Evolutionary conservation across 768 basidiomycete genomes (phyloP), one percentile per base, ranked within the genome.

Genomic region (Psilocybe tampanensis): DNA sequence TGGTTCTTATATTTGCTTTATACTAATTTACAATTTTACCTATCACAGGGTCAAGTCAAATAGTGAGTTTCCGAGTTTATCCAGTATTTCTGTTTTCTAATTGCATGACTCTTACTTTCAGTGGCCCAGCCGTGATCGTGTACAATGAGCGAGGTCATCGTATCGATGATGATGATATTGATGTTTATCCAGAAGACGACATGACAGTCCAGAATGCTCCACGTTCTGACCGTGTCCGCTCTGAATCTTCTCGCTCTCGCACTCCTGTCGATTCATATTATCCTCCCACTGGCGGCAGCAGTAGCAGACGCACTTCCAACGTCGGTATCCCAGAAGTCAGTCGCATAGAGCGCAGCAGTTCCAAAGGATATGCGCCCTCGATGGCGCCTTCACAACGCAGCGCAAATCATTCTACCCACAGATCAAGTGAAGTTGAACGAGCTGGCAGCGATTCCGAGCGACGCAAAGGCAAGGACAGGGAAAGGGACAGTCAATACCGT

Each of bases 141-240:
- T 92, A 90, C 72, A 92, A 89, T 66, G 90, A 92, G 71, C 81
- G 88, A 51, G 89, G 90, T 0, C 84, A 85, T 60, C 82, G 89
- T 53, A 77, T 81, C 4, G 88, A 89, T 33, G 89, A 92, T 66
- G 89, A 90, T 33, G 90, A 91, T 61, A 77, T 76, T 0, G 88
- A 90, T 59, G 66, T 70, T 12, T 84, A 79, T 55, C 83, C 85
- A 0, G 89, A 90, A 67, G 89, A 90, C 55, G 88, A 90, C 55
- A 70, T 59, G 29, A 39, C 61, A 8, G 15, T 60, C 32, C 52
- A 58, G 45, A 66, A 57, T 22, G 55, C 51, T 17, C 33, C 34
- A 44, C 75, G 75, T 39, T 74, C 77, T 8, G 73, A 79, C 1
- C 76, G 54, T 21, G 9, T 29, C 13, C 52, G 52, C 54, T 77